Evolutionary conservation across 441 rosid genomes (phyloP), one percentile per base, ranked within the genome.

Genomic region (Iberis amara): DNA sequence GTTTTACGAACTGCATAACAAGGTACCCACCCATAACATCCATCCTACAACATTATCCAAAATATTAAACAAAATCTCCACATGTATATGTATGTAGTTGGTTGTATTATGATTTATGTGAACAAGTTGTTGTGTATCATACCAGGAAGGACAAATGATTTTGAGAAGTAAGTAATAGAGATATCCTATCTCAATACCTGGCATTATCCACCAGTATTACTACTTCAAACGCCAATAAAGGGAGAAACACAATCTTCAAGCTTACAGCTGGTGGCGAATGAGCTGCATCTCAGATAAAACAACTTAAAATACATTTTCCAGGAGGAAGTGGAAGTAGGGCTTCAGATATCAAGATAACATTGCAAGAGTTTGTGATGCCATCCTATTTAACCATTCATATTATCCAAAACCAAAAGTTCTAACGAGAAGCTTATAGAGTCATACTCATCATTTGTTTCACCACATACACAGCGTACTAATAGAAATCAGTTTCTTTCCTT

Each of bases 181-280:
- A 28, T 4, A 24, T 4, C 15, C 6, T 31, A 44, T 44, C 21
- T 32, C 24, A 39, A 28, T 76, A 92, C 98, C 96, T 86, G 76
- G 90, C 81, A 75, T 92, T 92, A 77, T 92, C 98, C 44, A 84
- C 72, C 32, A 92, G 79, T 69, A 86, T 82, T 46, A 61, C 68
- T 47, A 82, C 32, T 84, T 92, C 91, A 66, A 92, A 74, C 11
- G 81, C 86, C 75, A 88, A 57, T 47, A 92, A 52, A 11, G 98
- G 98, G 74, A 92, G 76, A 64, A 88, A 88, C 60, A 88, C 94
- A 38, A 81, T 79, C 88, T 86, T 91, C 86, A 91, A 77, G 74
- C 71, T 77, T 71, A 88, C 82, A 44, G 92, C 85, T 28, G 87
- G 73, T 61, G 62, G 63, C 47, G 76, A 70, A 40, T 60, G 62